Evolutionary conservation across 805 yeast genomes (phyloP).

Genomic region (Suhomyces emberorum): DNA sequence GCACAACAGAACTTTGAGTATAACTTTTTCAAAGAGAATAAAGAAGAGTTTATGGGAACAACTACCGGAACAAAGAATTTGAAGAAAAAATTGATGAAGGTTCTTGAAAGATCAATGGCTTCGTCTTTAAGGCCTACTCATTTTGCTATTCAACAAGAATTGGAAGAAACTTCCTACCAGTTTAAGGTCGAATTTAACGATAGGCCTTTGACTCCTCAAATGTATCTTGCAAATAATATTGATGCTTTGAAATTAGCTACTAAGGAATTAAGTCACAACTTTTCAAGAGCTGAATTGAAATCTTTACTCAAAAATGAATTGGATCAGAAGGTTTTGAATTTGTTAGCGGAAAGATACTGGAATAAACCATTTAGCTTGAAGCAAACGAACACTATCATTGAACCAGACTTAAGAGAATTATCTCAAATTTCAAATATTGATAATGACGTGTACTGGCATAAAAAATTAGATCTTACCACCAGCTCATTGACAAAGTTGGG

Average conservation of each 20-base stretch:
- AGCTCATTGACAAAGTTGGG: slow-evolving; percentile 88
- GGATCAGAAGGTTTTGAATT: slow-evolving; percentile 85
- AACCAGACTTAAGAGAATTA: slow-evolving; percentile 54
- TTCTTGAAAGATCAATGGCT: slow-evolving; percentile 89
- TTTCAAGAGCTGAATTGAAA: slow-evolving; percentile 79
- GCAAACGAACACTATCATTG: slow-evolving; percentile 22
- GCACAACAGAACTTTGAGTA: slow-evolving; percentile 61
- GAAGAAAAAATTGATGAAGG: slow-evolving; percentile 77
- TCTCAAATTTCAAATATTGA: slow-evolving; percentile 45
- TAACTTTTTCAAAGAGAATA: slow-evolving; percentile 61
- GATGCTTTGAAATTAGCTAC: slow-evolving; percentile 82
- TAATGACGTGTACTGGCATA: slow-evolving; percentile 83
- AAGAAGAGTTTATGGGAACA: slow-evolving; percentile 57
- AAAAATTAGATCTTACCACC: slow-evolving; percentile 79
- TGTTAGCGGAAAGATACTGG: slow-evolving; percentile 92
- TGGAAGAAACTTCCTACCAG: slow-evolving; percentile 88
- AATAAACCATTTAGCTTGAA: slow-evolving; percentile 49
- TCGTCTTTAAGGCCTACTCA: slow-evolving; percentile 84
- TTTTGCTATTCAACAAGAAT: slow-evolving; percentile 77
- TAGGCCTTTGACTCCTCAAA: slow-evolving; percentile 87
- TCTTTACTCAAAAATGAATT: slow-evolving; percentile 76
- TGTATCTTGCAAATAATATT: slow-evolving; percentile 87
- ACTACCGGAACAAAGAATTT: slow-evolving; percentile 72
- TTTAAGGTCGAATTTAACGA: slow-evolving; percentile 97
- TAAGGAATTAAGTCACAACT: slow-evolving; percentile 79